Conservation (phyloP, 352 stramenopile genomes). For the Phytopythium delawarense region DNA sequence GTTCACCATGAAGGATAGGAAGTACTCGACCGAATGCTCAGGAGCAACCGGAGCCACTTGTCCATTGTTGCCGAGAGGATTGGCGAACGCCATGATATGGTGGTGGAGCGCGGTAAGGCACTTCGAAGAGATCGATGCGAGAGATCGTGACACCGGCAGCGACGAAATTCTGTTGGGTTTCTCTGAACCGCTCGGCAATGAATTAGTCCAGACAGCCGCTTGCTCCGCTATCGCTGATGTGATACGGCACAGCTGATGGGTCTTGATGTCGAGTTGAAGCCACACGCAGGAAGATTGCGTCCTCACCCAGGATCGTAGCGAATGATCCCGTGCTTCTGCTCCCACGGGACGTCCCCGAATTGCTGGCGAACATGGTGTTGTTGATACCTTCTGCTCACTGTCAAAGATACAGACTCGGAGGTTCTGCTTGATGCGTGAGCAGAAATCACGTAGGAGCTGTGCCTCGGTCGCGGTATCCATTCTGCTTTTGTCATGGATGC, state of each 20-base stretch:
- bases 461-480: conserved; percentile 31
- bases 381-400: no score
- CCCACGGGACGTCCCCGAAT: no score
- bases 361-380: not conserved
- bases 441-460: conserved; percentile 27
- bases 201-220: not conserved
- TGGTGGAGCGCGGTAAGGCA: not conserved
- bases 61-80: not conserved
- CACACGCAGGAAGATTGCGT: conserved; percentile 19
- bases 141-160: not conserved
- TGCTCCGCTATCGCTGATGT: not conserved
- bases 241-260: not conserved
- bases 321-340: not conserved
- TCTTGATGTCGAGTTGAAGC: conserved; percentile 13
- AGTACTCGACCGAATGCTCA: conserved; percentile 13
- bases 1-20: conserved; percentile 24
- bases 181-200: not conserved
- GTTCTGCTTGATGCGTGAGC: conserved; percentile 26
- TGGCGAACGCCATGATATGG: not conserved
- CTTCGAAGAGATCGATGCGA: not conserved
- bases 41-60: not conserved
- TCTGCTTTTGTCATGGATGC: conserved; percentile 24
- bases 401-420: conserved; percentile 43
- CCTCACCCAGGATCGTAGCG: conserved; percentile 8
- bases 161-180: not conserved